A percentile compares a stretch with the other conserved stretches of the same genome.
These are phyloP conservation scores for Monosporascus sp. DNA, from an alignment of 2,329 filamentous ascomycete species.

Conservation along the genomic window DNA sequence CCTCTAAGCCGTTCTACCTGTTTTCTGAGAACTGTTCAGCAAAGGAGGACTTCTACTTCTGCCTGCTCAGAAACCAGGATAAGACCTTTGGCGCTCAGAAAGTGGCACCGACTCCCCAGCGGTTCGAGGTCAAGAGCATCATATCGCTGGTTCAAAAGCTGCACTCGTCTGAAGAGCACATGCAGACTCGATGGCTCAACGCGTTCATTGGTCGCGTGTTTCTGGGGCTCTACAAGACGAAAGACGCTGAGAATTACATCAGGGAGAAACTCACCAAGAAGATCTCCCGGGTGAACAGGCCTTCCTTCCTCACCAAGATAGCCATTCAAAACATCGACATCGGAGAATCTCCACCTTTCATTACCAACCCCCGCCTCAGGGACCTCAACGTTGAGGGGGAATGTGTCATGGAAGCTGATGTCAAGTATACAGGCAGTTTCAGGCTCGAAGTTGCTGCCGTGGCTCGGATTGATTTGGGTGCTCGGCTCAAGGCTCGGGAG, in stretches of 20 bases:
- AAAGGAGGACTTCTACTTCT: slow-evolving; percentile 98
- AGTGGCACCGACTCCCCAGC: slow-evolving; percentile 61
- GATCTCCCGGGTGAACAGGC: slow-evolving; percentile 88
- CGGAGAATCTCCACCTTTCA: slow-evolving; percentile 78
- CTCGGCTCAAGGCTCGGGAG: slow-evolving; percentile 83
- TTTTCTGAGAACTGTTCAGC: slow-evolving; percentile 94
- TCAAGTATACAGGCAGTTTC: slow-evolving; percentile 86
- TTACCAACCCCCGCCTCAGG: slow-evolving; percentile 82
- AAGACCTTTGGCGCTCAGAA: slow-evolving; percentile 53
- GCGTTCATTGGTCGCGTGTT: slow-evolving; percentile 85
- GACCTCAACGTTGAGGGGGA: slow-evolving; percentile 91
- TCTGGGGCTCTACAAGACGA: slow-evolving; percentile 78
- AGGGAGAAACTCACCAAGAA: slow-evolving; percentile 90
- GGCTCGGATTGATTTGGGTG: slow-evolving; percentile 82
- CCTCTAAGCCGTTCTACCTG: slow-evolving; percentile 81
- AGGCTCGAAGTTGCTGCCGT: slow-evolving; percentile 88
- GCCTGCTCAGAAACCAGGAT: slow-evolving; percentile 79
- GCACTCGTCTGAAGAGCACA: slow-evolving; percentile 85
- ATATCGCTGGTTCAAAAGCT: slow-evolving; percentile 85
- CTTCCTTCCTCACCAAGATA: slow-evolving; percentile 81
- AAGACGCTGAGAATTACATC: slow-evolving; percentile 73
- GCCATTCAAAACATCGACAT: slow-evolving; percentile 78
- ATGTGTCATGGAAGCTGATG: slow-evolving; percentile 77
- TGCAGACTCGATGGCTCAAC: slow-evolving; percentile 91
- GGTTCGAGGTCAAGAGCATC: slow-evolving; percentile 80